Evolutionary conservation across 1,284 basidiomycete species (phyloP).

Genomic region (Moesziomyces sp.): DNA sequence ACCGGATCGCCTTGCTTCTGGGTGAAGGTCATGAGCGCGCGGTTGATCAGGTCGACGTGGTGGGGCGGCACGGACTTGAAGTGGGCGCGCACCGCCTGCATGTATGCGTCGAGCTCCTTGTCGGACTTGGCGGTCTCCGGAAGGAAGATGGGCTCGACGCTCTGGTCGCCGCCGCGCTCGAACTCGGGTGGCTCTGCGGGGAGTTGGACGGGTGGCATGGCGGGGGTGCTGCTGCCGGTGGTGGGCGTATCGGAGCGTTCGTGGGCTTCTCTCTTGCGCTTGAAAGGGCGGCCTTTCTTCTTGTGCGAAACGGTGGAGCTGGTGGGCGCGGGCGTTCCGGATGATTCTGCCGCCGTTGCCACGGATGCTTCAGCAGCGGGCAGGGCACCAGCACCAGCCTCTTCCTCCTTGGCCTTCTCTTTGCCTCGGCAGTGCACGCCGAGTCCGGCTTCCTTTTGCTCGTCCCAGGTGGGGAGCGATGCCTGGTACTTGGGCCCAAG

Average conservation of each 20-base stretch:
- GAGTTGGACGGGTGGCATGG: conserved; percentile 13
- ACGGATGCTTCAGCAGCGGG: conserved; percentile 23
- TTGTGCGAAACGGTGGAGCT: conserved; percentile 21
- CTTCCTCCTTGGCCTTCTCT: conserved; percentile 40
- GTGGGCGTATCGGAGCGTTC: conserved; percentile 44
- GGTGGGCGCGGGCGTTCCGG: not conserved
- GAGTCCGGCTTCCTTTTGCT: conserved; percentile 52
- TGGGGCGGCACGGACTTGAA: conserved; percentile 67
- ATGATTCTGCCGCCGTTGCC: conserved; percentile 4
- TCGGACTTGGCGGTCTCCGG: conserved; percentile 68
- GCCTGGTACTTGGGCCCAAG: conserved; percentile 88
- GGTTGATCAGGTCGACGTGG: conserved; percentile 83
- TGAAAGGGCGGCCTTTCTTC: conserved; percentile 36
- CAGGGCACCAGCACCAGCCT: conserved; percentile 13
- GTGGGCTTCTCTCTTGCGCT: conserved; percentile 37
- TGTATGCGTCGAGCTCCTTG: conserved; percentile 76
- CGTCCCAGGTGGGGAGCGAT: conserved; percentile 62
- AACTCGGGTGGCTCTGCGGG: conserved; percentile 65
- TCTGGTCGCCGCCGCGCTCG: conserved; percentile 79
- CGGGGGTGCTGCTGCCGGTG: conserved; percentile 32
- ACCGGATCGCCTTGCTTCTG: conserved; percentile 76
- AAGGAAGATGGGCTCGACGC: conserved; percentile 74
- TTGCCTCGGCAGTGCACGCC: conserved; percentile 32
- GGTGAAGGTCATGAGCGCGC: conserved; percentile 82
- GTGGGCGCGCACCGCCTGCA: conserved; percentile 71